These are phyloP conservation scores for Calonectria leucothoes DNA, from an alignment of 2,329 filamentous ascomycete genomes.

Conservation along the genomic window DNA sequence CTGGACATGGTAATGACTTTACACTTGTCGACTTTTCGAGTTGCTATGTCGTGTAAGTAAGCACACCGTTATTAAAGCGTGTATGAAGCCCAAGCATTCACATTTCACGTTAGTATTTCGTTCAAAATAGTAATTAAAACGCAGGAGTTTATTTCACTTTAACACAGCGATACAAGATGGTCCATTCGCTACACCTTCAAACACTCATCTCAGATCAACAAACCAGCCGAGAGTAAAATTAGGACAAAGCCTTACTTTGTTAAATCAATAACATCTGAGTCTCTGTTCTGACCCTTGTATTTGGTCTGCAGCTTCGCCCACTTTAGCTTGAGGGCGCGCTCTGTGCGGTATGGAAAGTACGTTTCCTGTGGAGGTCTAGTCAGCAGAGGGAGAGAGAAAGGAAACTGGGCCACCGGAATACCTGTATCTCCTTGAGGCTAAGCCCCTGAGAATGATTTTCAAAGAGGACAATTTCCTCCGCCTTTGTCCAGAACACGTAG, in stretches of 20 bases:
- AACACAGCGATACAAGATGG: no score
- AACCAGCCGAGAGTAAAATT: neutral
- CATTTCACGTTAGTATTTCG: no score
- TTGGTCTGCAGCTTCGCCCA: neutral
- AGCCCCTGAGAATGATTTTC: neutral
- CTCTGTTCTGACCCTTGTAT: fast-evolving
- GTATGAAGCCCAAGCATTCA: no score
- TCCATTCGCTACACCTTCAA: neutral
- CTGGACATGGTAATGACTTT: no score
- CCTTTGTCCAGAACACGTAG: neutral
- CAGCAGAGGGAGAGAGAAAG: neutral
- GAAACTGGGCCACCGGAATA: neutral
- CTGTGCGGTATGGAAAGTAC: neutral
- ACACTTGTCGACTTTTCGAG: no score
- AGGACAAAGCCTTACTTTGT: neutral
- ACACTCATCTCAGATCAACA: neutral
- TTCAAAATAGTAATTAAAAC: no score
- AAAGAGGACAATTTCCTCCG: neutral
- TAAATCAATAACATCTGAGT: neutral
- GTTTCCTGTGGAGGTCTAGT: neutral
- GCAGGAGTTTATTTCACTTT: no score
- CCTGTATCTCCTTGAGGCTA: neutral
- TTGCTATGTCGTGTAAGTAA: no score
- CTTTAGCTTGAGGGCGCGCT: no score
- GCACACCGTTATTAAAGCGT: no score